These are phyloP conservation scores for Mucor indicus DNA, from an alignment of 371 early-diverging fungal species.

Conservation along the genomic window DNA sequence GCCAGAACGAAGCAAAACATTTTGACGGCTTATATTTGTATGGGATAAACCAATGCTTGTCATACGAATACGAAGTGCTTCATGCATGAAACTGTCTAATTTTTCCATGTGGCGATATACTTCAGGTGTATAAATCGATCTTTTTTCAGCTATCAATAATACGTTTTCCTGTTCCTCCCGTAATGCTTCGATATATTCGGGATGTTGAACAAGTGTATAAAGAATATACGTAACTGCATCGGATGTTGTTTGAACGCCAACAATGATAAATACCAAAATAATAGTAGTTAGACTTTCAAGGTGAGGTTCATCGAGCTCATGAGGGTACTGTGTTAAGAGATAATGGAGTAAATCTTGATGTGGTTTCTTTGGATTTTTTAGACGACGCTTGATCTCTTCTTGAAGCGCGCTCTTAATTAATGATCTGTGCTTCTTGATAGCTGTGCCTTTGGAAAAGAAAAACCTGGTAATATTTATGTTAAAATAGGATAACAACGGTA, in stretches of 20 bases:
- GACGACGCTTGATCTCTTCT: constrained; percentile 1
- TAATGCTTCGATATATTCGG: constrained; percentile 33
- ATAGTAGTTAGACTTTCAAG: constrained; percentile 10
- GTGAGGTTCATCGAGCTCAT: constrained; percentile 11
- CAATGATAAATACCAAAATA: constrained; percentile 31
- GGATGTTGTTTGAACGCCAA: constrained; percentile 40
- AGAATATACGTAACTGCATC: constrained; percentile 25
- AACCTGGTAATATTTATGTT: too few species aligned
- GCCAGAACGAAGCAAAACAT: constrained; percentile 38
- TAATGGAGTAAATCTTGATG: constrained; percentile 1
- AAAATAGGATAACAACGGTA: too few species aligned
- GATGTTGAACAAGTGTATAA: constrained; percentile 40
- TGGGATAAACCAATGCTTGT: constrained; percentile 26
- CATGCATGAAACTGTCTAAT: constrained; percentile 53
- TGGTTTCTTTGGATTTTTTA: too few species aligned
- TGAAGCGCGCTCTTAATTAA: constrained; percentile 7
- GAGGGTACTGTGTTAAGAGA: not conserved
- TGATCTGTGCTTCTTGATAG: not conserved
- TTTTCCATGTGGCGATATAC: constrained; percentile 34
- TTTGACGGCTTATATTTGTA: constrained; percentile 17
- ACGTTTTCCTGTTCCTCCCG: constrained; percentile 39
- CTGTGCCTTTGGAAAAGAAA: not conserved
- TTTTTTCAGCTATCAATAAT: constrained; percentile 3
- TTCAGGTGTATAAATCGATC: constrained; percentile 20
- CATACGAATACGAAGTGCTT: constrained; percentile 28